Base-by-base conservation (phyloP, 2,329 filamentous ascomycete species). In the Aspergillus piperis region DNA sequence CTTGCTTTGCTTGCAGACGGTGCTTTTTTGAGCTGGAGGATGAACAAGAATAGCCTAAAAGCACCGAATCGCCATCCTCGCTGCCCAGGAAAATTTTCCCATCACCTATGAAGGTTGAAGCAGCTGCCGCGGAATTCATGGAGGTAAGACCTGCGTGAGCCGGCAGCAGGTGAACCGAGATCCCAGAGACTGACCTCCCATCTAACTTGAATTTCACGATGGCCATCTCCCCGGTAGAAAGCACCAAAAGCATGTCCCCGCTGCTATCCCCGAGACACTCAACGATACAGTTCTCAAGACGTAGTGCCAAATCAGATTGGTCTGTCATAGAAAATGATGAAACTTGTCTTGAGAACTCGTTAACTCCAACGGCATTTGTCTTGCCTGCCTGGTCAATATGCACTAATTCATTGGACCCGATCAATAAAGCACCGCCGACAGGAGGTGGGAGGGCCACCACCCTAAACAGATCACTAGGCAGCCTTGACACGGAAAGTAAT, bases 321-420 rank as follows among this genome's bases (percentile, higher is more conserved):
- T 99, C 95, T 5, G 86, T 84, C 73, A 99, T 87, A 54, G 89
- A 86, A 70, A 97, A 98, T 0, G 89, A 86, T 2, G 94, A 96
- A 64, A 87, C 86, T 62, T 90, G 86, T 73, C 88, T 91, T 4
- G 93, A 89, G 77, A 96, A 96, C 36, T 91, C 86, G 71, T 99
- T 99, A 64, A 99, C 91, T 3, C 90, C 94, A 60, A 98, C 90
- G 2, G 92, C 94, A 70, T 92, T 96, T 11, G 92, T 86, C 75
- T 96, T 97, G 30, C 95, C 95, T 10, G 92, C 92, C 81, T 99
- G 95, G 71, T 98, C 94, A 65, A 99, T 88, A 74, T 99, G 95
- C 62, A 99, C 90, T 63, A 99, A 78, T 72, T 97, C 92, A 72
- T 99, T 98, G 51, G 85, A 84, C 27, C 95, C 96, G 19, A 98